Evolutionary conservation across 1,284 basidiomycete species (phyloP), one percentile per base, ranked within the genome.

Genomic region (Ceratobasidium theobromae): DNA sequence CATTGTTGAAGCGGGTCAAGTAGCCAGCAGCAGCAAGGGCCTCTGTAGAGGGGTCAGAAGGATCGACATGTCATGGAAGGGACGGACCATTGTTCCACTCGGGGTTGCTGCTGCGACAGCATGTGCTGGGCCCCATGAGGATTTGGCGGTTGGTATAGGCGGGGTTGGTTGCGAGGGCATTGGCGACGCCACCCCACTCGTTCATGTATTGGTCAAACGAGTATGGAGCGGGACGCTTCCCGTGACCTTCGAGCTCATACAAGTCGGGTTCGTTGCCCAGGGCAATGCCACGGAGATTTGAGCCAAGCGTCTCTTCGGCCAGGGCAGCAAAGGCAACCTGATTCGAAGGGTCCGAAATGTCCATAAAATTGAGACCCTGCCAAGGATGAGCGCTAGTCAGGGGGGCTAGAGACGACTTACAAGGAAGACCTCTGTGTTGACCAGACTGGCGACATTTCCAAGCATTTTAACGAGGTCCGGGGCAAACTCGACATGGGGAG

Each of bases 61-160:
- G 12, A 16, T 23, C 18, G 6, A 49, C 6, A 4, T 27, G n/a
- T 2, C 18, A 25, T 21, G 18, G 4, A 18, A 49, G 25, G n/a
- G 4, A 27, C 46, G 5, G 4, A 49, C 70, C 67, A 30, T 76
- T 69, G 28, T 28, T 73, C 74, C 68, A 79, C 75, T 75, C 60
- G 57, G 60, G 28, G 25, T 64, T 53, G 51, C 38, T 43, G 40
- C 60, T 64, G 25, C 8, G 8, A 28, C 79, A 79, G 69, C 79
- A 80, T 8, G 89, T 75, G 68, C 82, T 86, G 0, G 89, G 88
- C 0, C 82, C 86, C 51, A 89, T 78, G 49, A 89, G 79, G 45
- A 83, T 78, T 28, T 79, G 33, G n/a, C 25, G 23, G 28, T 64
- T 64, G 27, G 60, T 53, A 38, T 64, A 64, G 11, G 38, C 60